Evolutionary conservation across 2,329 filamentous ascomycete species (phyloP).

Genomic region (Cytospora leucostoma): DNA sequence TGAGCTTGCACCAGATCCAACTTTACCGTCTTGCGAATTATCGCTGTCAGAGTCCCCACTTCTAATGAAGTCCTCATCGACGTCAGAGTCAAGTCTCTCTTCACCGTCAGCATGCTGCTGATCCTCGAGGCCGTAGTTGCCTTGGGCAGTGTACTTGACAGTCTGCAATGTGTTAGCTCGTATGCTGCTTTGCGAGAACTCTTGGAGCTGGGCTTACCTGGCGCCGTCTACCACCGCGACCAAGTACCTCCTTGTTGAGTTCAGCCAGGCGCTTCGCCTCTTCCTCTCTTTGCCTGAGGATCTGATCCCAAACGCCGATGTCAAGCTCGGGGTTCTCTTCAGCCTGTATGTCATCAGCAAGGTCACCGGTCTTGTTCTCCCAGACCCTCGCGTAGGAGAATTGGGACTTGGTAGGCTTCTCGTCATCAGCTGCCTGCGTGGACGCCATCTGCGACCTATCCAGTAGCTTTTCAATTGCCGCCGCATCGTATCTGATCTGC

Average conservation of each 20-base stretch:
- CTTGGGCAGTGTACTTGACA: constrained; percentile 25
- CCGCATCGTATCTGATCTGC: constrained; percentile 78
- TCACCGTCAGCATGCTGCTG: constrained; percentile 8
- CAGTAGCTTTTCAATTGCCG: constrained; percentile 85
- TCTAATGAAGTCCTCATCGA: constrained; percentile 28
- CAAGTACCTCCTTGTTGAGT: constrained; percentile 71
- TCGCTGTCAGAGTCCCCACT: constrained; percentile 21
- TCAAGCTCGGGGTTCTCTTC: constrained; percentile 59
- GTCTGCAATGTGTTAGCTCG: constrained; percentile 20
- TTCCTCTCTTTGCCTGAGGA: constrained; percentile 79
- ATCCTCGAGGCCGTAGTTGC: constrained; percentile 22
- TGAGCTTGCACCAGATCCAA: constrained; percentile 13
- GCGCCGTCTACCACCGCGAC: constrained; percentile 78
- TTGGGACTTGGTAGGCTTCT: constrained; percentile 66
- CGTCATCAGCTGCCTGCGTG: constrained; percentile 63
- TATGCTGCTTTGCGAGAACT: neutral
- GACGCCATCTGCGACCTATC: constrained; percentile 82
- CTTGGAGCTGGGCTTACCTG: constrained; percentile 43
- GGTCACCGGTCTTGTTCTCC: constrained; percentile 74
- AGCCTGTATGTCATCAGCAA: constrained; percentile 64
- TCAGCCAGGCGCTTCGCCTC: constrained; percentile 74
- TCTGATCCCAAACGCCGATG: constrained; percentile 83
- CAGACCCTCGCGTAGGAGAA: constrained; percentile 92
- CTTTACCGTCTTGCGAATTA: constrained; percentile 18
- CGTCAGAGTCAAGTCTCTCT: constrained; percentile 15